Evolutionary conservation across 2,329 filamentous ascomycete species (phyloP).

Genomic region (Epichloe coenophiala): DNA sequence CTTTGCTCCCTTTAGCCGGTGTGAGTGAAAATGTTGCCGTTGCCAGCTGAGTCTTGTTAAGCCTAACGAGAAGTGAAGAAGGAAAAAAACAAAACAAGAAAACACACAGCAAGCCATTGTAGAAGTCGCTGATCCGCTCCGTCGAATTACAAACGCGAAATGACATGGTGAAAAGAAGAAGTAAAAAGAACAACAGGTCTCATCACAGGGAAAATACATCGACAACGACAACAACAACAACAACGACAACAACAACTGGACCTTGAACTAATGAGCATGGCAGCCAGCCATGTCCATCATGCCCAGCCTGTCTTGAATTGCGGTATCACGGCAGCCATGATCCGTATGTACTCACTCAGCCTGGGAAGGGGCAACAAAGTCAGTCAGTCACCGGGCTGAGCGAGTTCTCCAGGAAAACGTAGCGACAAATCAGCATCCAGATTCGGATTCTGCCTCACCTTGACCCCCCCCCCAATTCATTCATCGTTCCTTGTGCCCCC

Average conservation of each 20-base stretch:
- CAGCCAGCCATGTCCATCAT: not conserved
- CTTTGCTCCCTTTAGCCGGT: not conserved
- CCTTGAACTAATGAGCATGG: not conserved
- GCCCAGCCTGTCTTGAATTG: not conserved
- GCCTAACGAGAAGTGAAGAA: not conserved
- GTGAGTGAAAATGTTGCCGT: not conserved
- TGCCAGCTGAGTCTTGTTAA: constrained; percentile 1
- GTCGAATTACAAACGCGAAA: not conserved
- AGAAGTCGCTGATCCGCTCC: not conserved
- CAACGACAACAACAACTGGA: not conserved
- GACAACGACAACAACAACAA: not conserved
- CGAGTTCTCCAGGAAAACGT: not conserved
- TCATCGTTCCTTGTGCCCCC: not conserved
- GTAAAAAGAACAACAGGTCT: not conserved
- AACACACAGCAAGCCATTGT: not conserved
- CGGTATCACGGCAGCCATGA: not conserved
- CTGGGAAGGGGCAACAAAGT: not conserved
- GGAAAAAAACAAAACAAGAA: not conserved
- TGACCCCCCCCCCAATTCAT: not conserved
- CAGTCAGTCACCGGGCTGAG: not conserved
- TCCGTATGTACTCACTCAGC: not conserved
- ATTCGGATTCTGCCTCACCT: not conserved
- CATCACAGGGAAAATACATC: not conserved
- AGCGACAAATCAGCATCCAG: not conserved
- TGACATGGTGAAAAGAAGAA: not conserved